phyloP scores from a whole-genome alignment of 805 yeast genomes.

The Candida schatavii region DNA sequence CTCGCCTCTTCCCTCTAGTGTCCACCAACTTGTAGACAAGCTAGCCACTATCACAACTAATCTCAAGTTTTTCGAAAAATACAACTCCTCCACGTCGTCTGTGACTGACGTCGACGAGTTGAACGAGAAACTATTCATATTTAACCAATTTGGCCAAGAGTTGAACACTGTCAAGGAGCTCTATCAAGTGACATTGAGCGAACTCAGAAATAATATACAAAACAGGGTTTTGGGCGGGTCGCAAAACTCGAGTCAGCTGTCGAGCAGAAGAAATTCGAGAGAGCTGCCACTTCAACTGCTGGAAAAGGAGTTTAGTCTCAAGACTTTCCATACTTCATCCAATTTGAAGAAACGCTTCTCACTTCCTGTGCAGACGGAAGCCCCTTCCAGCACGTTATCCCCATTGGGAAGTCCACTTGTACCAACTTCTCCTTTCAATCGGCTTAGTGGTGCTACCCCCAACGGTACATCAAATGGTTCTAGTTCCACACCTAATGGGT shows the following conservation, averaged over 20 bases:
- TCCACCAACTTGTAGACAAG: constrained; percentile 27
- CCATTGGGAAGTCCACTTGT: constrained; percentile 7
- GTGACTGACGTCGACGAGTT: constrained; percentile 28
- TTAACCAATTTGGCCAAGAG: constrained; percentile 34
- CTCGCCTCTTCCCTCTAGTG: constrained; percentile 7
- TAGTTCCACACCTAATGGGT: no score
- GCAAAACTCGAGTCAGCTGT: constrained; percentile 12
- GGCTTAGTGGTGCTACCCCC: constrained; percentile 1
- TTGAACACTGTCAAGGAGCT: constrained; percentile 25
- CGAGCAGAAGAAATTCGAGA: constrained; percentile 20
- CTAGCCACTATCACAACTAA: constrained; percentile 31
- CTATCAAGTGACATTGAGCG: constrained; percentile 27
- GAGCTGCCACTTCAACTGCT: constrained; percentile 1
- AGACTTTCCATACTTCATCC: constrained; percentile 32
- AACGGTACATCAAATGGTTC: neutral
- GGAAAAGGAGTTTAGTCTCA: constrained; percentile 19
- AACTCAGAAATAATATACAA: constrained; percentile 17
- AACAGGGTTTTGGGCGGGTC: constrained; percentile 9
- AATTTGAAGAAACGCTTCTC: constrained; percentile 26
- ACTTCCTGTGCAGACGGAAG: constrained; percentile 10
- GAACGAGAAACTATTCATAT: constrained; percentile 35
- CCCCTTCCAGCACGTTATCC: neutral
- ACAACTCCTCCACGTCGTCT: constrained; percentile 28
- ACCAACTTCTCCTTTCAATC: neutral
- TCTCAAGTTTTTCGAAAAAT: constrained; percentile 35